Evolutionary conservation across 495 filamentous ascomycete genomes (phyloP).

Genomic region (Penicillium bovifimosum): DNA sequence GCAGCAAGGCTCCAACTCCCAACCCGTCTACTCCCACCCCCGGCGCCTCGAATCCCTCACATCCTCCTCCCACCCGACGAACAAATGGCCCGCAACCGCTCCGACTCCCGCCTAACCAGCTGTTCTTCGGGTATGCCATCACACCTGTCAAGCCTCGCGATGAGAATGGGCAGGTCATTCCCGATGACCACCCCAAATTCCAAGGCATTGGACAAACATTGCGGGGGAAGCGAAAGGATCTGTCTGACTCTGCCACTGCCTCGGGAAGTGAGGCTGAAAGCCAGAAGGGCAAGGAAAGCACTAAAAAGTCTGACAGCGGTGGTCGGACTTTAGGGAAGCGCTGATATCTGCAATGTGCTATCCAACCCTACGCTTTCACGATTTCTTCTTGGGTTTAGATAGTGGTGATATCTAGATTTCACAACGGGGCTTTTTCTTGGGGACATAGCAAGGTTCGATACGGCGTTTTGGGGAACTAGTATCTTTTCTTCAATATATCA

Average conservation of each 20-base stretch:
- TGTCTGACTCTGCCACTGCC: slow-evolving; percentile 33
- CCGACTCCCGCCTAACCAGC: slow-evolving; percentile 75
- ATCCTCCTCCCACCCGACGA: slow-evolving; percentile 40
- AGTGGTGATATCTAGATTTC: slow-evolving; percentile 11
- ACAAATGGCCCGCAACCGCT: slow-evolving; percentile 83
- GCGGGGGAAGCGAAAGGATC: slow-evolving; percentile 55
- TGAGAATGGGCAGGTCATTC: slow-evolving; percentile 55
- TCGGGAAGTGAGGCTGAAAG: slow-evolving; percentile 29
- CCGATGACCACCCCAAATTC: slow-evolving; percentile 70
- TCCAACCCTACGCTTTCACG: slow-evolving; percentile 5
- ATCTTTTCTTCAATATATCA: slow-evolving; percentile 1
- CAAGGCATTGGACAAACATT: slow-evolving; percentile 86
- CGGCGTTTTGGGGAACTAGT: slow-evolving; percentile 19
- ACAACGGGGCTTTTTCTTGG: slow-evolving; percentile 3
- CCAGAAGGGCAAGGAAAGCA: slow-evolving; percentile 23
- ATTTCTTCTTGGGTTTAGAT: slow-evolving; percentile 10
- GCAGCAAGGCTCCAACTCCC: slow-evolving; percentile 69
- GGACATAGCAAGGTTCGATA: slow-evolving; percentile 26
- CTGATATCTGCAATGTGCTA: slow-evolving; percentile 10
- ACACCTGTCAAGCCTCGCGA: slow-evolving; percentile 78
- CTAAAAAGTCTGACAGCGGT: slow-evolving; percentile 6
- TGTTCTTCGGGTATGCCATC: slow-evolving; percentile 94
- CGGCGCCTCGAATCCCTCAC: slow-evolving; percentile 53
- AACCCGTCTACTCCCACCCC: slow-evolving; percentile 76
- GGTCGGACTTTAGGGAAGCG: slow-evolving; percentile 24